Conservation (phyloP, 148 eudicot species). For the Vaccinium vitisidaea region DNA sequence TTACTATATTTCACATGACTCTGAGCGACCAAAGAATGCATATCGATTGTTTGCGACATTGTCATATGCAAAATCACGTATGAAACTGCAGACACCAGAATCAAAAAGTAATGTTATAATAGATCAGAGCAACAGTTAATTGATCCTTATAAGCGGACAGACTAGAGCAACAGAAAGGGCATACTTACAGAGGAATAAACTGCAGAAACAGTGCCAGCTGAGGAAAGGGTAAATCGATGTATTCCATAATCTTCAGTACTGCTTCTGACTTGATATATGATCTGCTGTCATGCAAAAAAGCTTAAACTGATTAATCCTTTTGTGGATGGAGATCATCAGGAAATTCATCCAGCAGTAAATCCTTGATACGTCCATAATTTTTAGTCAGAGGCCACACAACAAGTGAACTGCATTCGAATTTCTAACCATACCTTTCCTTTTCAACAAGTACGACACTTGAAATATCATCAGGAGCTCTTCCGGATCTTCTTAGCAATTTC, state of each 20-base stretch:
- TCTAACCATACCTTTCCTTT: conserved; percentile 56
- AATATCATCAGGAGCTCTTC: conserved; percentile 96
- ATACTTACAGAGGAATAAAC: conserved; percentile 71
- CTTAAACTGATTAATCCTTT: conserved; percentile 4
- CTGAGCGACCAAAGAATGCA: conserved; percentile 78
- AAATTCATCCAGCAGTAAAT: background rate
- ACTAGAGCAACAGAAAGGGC: background rate
- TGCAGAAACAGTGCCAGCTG: conserved; percentile 82
- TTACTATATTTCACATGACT: conserved; percentile 74
- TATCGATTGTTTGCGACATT: conserved; percentile 91
- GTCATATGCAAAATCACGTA: conserved; percentile 88
- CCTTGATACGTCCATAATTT: background rate
- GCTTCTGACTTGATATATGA: conserved; percentile 93
- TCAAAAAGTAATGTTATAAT: background rate
- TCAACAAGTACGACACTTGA: conserved; percentile 98
- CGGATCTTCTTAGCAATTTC: conserved; percentile 73
- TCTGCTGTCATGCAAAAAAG: conserved; percentile 35
- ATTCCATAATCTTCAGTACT: conserved; percentile 95
- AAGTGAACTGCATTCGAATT: background rate
- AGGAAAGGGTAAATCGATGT: conserved; percentile 86
- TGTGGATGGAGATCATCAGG: too few relatives aligned
- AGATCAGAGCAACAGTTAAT: background rate
- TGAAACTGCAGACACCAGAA: conserved; percentile 51
- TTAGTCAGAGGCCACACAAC: background rate
- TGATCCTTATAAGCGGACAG: background rate